Conservation (phyloP, 257 asterid species). For the Echites panduratus region DNA sequence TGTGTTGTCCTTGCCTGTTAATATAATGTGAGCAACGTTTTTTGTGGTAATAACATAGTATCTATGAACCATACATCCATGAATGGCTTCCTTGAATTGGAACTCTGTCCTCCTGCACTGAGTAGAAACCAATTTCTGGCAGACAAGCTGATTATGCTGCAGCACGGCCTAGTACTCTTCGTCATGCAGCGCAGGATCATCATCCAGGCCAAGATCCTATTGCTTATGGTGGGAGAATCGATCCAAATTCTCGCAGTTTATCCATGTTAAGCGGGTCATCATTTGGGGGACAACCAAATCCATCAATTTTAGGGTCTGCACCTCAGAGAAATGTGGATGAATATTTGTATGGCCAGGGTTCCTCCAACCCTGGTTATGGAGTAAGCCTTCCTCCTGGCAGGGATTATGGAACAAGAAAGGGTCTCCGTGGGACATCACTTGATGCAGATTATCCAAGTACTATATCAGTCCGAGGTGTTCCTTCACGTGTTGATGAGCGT, state of each 20-base stretch:
- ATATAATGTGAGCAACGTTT: background rate
- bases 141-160: conserved; percentile 93
- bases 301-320: conserved; percentile 91
- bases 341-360: conserved; percentile 52
- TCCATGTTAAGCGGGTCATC: conserved; percentile 57
- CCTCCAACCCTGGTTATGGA: conserved; percentile 91
- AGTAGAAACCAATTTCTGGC: conserved; percentile 79
- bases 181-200: conserved; percentile 33
- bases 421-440: conserved; percentile 52
- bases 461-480: conserved; percentile 44
- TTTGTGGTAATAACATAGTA: conserved; percentile 14
- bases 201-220: conserved; percentile 71
- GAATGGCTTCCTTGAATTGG: conserved; percentile 36
- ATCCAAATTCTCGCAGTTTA: conserved; percentile 59
- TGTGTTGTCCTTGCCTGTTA: background rate
- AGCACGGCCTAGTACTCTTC: conserved; percentile 51
- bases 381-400: conserved; percentile 99
- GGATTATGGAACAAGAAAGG: conserved; percentile 89
- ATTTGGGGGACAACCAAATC: conserved; percentile 58
- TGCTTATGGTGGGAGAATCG: conserved; percentile 63
- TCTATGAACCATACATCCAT: conserved; percentile 31
- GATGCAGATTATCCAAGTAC: conserved; percentile 65
- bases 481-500: conserved; percentile 56
- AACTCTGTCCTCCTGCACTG: conserved; percentile 50
- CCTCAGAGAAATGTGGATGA: conserved; percentile 73